Evolutionary conservation across 2,329 filamentous ascomycete species (phyloP).

Genomic region (Paecilomyces niveus): DNA sequence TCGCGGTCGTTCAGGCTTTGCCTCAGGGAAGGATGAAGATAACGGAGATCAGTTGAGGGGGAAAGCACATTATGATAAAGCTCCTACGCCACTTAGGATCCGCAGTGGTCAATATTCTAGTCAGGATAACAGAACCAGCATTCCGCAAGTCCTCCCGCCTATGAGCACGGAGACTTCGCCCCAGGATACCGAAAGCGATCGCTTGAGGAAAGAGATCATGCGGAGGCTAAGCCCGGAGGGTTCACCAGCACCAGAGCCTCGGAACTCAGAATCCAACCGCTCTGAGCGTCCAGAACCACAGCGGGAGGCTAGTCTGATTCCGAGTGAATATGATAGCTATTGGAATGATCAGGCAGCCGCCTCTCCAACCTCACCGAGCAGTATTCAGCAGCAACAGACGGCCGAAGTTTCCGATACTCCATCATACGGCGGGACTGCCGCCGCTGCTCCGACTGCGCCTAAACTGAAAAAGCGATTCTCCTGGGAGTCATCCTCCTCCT

Average conservation of each 20-base stretch:
- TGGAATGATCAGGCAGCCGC: conserved; percentile 20
- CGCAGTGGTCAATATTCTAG: conserved; percentile 13
- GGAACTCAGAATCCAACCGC: conserved; percentile 3
- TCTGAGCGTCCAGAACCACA: conserved; percentile 9
- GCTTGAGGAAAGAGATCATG: conserved; percentile 42
- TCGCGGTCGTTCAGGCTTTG: neutral
- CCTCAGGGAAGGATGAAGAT: neutral
- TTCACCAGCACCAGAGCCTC: conserved; percentile 15
- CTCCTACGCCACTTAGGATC: conserved; percentile 24
- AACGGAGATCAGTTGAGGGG: neutral
- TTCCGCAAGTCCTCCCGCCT: conserved; percentile 27
- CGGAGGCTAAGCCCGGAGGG: conserved; percentile 37
- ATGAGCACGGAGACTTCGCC: conserved; percentile 29
- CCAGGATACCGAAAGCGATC: conserved; percentile 36
- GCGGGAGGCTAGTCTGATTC: conserved; percentile 17
- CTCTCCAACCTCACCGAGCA: conserved; percentile 9
- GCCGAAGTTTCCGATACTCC: conserved; percentile 8
- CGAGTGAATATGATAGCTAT: conserved; percentile 31
- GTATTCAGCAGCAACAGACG: conserved; percentile 5
- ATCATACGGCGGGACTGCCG: neutral
- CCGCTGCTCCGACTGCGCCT: conserved; percentile 8
- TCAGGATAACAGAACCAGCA: conserved; percentile 9
- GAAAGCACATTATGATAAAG: neutral
- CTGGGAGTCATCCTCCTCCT: conserved; percentile 27
- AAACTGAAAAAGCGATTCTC: conserved; percentile 36